Evolutionary conservation across 1,139 yeast genomes (phyloP).

Genomic region (Arxiozyma slooffiae): DNA sequence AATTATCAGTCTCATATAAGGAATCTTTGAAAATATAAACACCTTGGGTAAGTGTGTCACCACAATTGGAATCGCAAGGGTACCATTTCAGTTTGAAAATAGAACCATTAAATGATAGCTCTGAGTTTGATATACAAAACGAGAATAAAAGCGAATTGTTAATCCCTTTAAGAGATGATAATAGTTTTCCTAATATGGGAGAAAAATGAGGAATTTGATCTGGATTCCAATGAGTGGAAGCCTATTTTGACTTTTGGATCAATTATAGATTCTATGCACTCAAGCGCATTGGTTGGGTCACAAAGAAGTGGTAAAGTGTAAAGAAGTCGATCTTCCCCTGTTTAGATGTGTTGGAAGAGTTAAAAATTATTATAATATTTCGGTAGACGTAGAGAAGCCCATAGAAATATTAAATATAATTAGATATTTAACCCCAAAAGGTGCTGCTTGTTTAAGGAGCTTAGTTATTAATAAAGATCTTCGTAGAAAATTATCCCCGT

Average conservation of each 20-base stretch:
- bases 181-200: conserved; percentile 30
- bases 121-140: conserved; percentile 16
- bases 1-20: conserved; percentile 79
- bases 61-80: conserved; percentile 24
- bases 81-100: conserved; percentile 34
- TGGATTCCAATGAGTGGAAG: conserved; percentile 37
- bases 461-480: conserved; percentile 58
- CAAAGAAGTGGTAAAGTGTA: conserved; percentile 74
- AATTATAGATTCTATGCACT: conserved; percentile 43
- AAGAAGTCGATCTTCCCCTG: conserved; percentile 35
- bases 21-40: conserved; percentile 45
- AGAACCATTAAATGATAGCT: conserved; percentile 32
- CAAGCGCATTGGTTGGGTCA: conserved; percentile 61
- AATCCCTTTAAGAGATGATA: conserved; percentile 33
- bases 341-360: conserved; percentile 24
- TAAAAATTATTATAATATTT: conserved; percentile 23
- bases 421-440: conserved; percentile 14
- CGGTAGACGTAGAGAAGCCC: conserved; percentile 20
- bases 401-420: conserved; percentile 18
- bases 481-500: conserved; percentile 52
- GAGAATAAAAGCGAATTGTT: conserved; percentile 30
- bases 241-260: conserved; percentile 39
- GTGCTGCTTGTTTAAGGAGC: conserved; percentile 55
- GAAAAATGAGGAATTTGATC: conserved; percentile 22
- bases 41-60: conserved; percentile 5